phyloP scores from a whole-genome alignment of 1,284 basidiomycete species.

The Ustilago loliicola region DNA sequence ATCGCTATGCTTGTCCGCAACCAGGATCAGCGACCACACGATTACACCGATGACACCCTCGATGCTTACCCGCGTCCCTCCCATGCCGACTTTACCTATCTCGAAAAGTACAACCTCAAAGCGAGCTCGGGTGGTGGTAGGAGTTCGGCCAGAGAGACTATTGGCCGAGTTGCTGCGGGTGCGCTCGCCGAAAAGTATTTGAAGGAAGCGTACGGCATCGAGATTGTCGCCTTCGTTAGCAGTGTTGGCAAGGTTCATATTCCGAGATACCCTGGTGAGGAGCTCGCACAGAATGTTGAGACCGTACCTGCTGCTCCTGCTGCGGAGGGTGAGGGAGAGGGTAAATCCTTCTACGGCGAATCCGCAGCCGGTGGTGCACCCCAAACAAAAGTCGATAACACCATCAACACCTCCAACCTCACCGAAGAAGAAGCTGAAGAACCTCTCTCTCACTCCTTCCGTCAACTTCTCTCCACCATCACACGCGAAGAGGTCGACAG shows the following conservation, averaged over 20 bases:
- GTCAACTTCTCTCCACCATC: constrained; percentile 82
- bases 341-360: constrained; percentile 54
- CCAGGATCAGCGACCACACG: constrained; percentile 97
- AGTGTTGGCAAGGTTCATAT: constrained; percentile 94
- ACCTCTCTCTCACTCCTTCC: constrained; percentile 85
- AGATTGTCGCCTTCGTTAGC: constrained; percentile 96
- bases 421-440: constrained; percentile 80
- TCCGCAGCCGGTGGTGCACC: constrained; percentile 71
- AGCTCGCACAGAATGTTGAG: constrained; percentile 43
- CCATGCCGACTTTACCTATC: constrained; percentile 98
- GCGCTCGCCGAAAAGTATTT: constrained; percentile 98
- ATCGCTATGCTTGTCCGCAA: constrained; percentile 96
- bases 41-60: constrained; percentile 89
- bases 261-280: constrained; percentile 69
- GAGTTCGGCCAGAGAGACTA: constrained; percentile 94
- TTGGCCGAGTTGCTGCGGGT: constrained; percentile 96
- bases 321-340: constrained; percentile 25
- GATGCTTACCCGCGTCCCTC: constrained; percentile 96
- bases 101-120: constrained; percentile 97
- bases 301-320: constrained; percentile 21
- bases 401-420: constrained; percentile 74
- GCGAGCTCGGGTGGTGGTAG: constrained; percentile 96
- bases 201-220: constrained; percentile 85
- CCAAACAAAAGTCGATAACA: constrained; percentile 59
- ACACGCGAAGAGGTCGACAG: constrained; percentile 90